Conservation (phyloP, 148 eudicot genomes). For the Spergularia bocconei region DNA sequence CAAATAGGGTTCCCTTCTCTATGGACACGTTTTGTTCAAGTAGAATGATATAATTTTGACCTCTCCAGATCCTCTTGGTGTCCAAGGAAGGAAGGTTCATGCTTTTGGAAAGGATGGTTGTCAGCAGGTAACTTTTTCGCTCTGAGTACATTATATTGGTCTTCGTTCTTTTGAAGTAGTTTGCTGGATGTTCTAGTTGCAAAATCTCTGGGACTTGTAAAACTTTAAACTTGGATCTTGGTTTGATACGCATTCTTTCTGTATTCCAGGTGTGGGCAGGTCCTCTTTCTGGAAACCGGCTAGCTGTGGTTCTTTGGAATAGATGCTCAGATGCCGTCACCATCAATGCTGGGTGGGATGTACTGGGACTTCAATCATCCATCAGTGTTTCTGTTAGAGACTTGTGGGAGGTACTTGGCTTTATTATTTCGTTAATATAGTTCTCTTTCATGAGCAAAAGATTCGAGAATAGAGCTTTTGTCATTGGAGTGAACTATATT, state of each 20-base stretch:
- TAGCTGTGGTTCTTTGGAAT: conserved; percentile 80
- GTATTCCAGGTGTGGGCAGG: conserved; percentile 86
- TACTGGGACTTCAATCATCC: conserved; percentile 71
- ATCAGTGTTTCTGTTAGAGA: conserved; percentile 61
- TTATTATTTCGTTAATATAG: background rate
- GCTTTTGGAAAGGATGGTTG: conserved; percentile 60
- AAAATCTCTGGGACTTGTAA: too few species aligned
- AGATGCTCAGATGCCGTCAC: conserved; percentile 58
- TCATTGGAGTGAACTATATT: background rate
- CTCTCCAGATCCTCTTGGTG: conserved; percentile 71
- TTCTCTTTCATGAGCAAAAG: background rate
- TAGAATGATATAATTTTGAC: background rate
- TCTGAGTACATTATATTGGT: background rate
- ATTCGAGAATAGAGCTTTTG: background rate
- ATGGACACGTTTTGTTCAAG: too few species aligned
- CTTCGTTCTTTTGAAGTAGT: background rate
- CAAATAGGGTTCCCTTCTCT: too few species aligned
- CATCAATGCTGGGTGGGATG: conserved; percentile 65
- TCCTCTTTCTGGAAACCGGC: conserved; percentile 67
- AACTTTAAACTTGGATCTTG: background rate
- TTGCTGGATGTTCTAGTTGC: too few species aligned
- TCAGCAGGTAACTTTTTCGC: conserved; percentile 53
- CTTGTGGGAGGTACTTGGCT: conserved; percentile 70
- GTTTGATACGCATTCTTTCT: conserved; percentile 4
- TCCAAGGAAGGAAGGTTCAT: conserved; percentile 90